These are phyloP conservation scores for Puccinia triticina DNA, from an alignment of 1,284 basidiomycete genomes.

Conservation along the genomic window DNA sequence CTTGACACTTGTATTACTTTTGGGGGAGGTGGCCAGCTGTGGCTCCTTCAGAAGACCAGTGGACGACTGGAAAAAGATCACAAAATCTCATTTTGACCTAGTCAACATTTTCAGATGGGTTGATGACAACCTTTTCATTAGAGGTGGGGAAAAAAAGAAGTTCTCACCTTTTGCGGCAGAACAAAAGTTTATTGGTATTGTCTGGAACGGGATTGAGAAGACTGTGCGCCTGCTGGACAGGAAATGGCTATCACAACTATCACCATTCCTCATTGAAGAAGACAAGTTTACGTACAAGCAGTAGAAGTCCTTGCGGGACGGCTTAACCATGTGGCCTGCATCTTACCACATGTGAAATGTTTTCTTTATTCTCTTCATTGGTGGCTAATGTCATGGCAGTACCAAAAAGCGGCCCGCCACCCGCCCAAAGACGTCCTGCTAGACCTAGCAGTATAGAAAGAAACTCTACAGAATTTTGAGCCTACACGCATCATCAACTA, in stretches of 20 bases:
- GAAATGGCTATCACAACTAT: too few relatives aligned
- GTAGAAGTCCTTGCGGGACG: neutral
- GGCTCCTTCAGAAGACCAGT: neutral
- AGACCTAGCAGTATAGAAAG: neutral
- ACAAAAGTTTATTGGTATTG: slow-evolving; percentile 32
- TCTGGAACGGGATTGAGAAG: slow-evolving; percentile 15
- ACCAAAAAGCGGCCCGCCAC: neutral
- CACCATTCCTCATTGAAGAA: neutral
- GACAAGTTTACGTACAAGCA: neutral
- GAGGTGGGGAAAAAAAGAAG: neutral
- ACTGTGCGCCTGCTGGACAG: neutral
- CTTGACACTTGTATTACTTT: neutral
- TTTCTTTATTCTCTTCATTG: neutral
- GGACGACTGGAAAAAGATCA: slow-evolving; percentile 13
- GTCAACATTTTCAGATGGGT: slow-evolving; percentile 16
- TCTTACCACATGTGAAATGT: slow-evolving; percentile 4
- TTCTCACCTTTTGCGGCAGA: neutral
- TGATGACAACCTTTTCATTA: neutral
- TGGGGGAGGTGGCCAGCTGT: neutral
- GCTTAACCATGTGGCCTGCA: neutral
- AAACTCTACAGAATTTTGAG: neutral
- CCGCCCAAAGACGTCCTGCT: neutral
- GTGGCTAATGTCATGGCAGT: neutral
- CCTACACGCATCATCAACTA: neutral
- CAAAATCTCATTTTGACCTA: neutral